Conservation (phyloP, 2,329 filamentous ascomycete genomes). For the Purpureocillium lavendulum region DNA sequence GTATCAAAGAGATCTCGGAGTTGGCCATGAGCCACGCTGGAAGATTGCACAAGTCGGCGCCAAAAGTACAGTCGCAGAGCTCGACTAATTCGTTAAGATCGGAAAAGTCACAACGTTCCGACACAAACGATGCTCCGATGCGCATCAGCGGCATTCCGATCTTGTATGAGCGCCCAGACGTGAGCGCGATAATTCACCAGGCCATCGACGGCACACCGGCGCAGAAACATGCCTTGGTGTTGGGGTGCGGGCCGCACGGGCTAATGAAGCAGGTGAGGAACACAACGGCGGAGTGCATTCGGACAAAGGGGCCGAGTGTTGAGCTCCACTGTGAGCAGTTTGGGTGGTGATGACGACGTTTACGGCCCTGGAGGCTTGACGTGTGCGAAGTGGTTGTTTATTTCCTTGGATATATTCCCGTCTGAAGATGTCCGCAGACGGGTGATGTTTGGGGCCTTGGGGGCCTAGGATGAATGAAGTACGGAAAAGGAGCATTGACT, state of each 20-base stretch:
- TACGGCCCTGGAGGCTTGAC: too few relatives aligned
- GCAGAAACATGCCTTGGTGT: slow-evolving; percentile 28
- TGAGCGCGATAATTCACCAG: slow-evolving; percentile 23
- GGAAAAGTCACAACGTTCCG: slow-evolving; percentile 10
- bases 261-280: slow-evolving; percentile 34
- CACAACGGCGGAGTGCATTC: slow-evolving; percentile 29
- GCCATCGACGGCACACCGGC: slow-evolving; percentile 17
- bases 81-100: slow-evolving; percentile 6
- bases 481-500: too few relatives aligned
- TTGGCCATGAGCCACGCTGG: too few relatives aligned
- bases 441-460: too few relatives aligned
- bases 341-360: slow-evolving; percentile 24
- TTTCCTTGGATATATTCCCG: too few relatives aligned
- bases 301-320: slow-evolving; percentile 30
- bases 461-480: too few relatives aligned
- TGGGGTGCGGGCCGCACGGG: slow-evolving; percentile 36
- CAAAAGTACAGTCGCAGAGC: neutral
- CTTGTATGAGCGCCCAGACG: slow-evolving; percentile 26
- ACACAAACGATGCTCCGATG: slow-evolving; percentile 10
- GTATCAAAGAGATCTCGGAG: neutral
- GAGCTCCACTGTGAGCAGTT: slow-evolving; percentile 42
- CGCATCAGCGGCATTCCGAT: slow-evolving; percentile 14
- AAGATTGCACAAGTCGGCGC: too few relatives aligned
- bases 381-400: too few relatives aligned
- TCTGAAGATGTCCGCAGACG: too few relatives aligned